Percentiles rank a stretch among this genome's conserved stretches.
Conservation (phyloP, 345 rosid species). For the Citrus sp. region DNA sequence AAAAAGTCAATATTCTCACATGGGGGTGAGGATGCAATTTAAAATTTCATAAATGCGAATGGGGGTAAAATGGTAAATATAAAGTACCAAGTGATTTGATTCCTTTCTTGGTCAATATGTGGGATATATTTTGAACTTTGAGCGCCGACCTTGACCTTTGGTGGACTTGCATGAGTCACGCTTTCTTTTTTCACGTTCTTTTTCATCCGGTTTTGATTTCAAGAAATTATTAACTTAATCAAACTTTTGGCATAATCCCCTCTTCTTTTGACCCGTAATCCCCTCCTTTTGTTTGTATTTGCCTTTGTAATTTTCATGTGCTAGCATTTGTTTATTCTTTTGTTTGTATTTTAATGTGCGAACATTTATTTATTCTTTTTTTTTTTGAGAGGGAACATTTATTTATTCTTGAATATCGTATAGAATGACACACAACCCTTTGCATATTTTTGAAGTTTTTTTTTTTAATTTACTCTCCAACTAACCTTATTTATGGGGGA, state of each 20-base stretch:
- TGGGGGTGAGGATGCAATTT: too few relatives aligned
- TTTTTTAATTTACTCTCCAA: too few relatives aligned
- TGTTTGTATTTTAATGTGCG: background rate
- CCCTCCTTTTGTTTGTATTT: background rate
- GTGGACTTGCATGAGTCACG: background rate
- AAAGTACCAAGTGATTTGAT: background rate
- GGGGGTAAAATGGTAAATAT: background rate
- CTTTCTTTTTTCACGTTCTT: background rate
- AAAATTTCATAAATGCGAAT: too few relatives aligned
- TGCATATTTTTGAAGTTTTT: too few relatives aligned
- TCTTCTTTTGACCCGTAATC: background rate
- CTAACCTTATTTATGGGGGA: too few relatives aligned
- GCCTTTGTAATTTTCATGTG: background rate
- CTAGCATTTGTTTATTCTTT: background rate
- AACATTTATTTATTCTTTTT: background rate
- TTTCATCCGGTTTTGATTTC: background rate
- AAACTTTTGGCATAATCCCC: background rate
- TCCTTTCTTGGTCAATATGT: conserved; percentile 14
- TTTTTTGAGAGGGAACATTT: too few relatives aligned
- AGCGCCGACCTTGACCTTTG: background rate
- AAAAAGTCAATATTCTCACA: background rate
- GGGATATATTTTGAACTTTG: background rate
- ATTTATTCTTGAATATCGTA: background rate
- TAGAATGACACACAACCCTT: too few relatives aligned
- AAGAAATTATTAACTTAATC: background rate